Evolutionary conservation across 768 basidiomycete species (phyloP).

Genomic region (Roridomyces roridus): DNA sequence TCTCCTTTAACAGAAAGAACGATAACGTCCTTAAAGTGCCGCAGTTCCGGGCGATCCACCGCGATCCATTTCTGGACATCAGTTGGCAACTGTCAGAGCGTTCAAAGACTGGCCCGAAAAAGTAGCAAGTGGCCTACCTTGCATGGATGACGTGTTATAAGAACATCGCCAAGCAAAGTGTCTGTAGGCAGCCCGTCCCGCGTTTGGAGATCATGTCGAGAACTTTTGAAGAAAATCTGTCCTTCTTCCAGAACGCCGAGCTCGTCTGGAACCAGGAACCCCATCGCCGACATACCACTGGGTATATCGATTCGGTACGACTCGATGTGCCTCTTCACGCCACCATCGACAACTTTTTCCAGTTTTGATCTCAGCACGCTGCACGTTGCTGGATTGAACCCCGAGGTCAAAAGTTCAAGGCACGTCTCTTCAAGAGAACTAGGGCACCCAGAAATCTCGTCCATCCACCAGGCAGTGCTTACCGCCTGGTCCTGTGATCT

Average conservation of each 20-base stretch:
- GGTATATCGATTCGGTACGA: constrained; percentile 57
- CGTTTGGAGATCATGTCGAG: constrained; percentile 35
- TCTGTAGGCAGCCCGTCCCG: constrained; percentile 40
- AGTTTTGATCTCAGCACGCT: constrained; percentile 61
- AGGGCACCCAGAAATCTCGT: constrained; percentile 66
- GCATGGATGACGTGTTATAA: constrained; percentile 55
- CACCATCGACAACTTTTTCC: constrained; percentile 50
- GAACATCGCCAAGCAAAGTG: constrained; percentile 43
- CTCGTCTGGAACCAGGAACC: constrained; percentile 66
- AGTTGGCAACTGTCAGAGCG: constrained; percentile 37
- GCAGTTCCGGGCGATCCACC: constrained; percentile 44
- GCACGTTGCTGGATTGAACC: constrained; percentile 58
- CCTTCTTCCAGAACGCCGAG: constrained; percentile 39
- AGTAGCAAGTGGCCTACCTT: constrained; percentile 27
- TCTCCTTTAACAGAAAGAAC: constrained; percentile 36
- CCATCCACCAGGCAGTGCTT: constrained; percentile 76
- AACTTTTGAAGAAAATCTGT: constrained; percentile 45
- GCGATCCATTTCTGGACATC: constrained; percentile 56
- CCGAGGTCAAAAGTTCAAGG: constrained; percentile 61
- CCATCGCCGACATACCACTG: constrained; percentile 57
- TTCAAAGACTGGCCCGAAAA: background rate
- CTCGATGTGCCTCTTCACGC: constrained; percentile 47
- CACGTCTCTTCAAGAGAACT: constrained; percentile 69
- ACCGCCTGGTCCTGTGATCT: constrained; percentile 42
- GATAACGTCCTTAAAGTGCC: constrained; percentile 47